Percentiles rank a stretch among this genome's conserved stretches.
phyloP scores from a whole-genome alignment of 768 basidiomycete genomes.

The Tulasnella sp. region DNA sequence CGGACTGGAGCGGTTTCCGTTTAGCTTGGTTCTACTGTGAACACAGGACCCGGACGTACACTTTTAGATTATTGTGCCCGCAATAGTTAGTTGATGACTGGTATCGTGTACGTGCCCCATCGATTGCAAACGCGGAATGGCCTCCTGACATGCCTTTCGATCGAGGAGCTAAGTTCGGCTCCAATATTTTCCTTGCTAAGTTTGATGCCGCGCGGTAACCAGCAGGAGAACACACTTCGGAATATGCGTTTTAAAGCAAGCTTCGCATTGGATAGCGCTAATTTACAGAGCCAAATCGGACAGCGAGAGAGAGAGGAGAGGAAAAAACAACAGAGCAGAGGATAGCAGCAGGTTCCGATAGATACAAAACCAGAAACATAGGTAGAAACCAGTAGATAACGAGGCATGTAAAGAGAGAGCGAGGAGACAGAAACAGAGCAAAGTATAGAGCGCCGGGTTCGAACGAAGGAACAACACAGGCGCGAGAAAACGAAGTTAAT shows the following conservation, averaged over 20 bases:
- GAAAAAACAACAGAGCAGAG: not conserved
- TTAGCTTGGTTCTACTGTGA: no score
- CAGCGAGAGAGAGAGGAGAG: not conserved
- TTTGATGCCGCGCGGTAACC: not conserved
- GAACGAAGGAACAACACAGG: not conserved
- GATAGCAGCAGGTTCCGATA: not conserved
- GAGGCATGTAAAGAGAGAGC: no score
- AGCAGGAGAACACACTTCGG: not conserved
- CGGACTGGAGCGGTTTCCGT: no score
- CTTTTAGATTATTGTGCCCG: no score
- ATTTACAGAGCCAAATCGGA: conserved; percentile 1
- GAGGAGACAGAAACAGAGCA: not conserved
- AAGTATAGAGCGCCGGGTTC: conserved; percentile 1
- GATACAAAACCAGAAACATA: conserved; percentile 1
- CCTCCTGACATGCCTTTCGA: no score
- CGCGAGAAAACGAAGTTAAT: conserved; percentile 11
- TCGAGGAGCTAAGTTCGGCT: no score
- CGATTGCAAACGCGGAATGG: no score
- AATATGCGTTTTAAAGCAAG: not conserved
- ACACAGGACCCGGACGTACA: no score
- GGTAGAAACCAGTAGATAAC: not conserved
- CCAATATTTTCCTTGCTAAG: no score
- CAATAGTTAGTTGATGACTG: no score
- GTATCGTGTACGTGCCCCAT: no score
- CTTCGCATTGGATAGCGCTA: not conserved